Evolutionary conservation across 2,329 filamentous ascomycete genomes (phyloP), one percentile per base, ranked within the genome.

Genomic region (Trichoderma sp.): DNA sequence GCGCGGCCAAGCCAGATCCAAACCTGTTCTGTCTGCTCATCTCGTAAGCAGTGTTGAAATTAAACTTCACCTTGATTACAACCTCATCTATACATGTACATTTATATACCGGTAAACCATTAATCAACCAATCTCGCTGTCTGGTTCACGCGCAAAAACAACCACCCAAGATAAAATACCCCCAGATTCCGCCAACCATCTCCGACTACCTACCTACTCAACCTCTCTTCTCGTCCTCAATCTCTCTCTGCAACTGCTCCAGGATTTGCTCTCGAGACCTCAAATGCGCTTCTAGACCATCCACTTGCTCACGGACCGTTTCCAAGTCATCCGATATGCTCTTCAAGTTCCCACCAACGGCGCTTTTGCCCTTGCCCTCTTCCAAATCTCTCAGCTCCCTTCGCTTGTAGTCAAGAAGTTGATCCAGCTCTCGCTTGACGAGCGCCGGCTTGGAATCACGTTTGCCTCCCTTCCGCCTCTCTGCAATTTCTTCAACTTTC

Each of bases 351-450:
- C 91, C 89, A 0, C 93, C 94, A 8, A 88, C 88, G 78, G 90
- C 90, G 66, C 85, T 89, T 83, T 87, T 91, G 74, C 88, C 90
- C 69, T 88, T 87, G 34, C 92, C 93, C 74, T 90, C 88, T 82
- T 96, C 92, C 81, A 94, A 78, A 65, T 92, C 94, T 76, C 89
- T 86, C 80, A 95, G 85, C 84, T 91, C 91, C 78, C 90, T 90
- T 80, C 93, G 87, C 88, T 99, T 99, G 82, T 97, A 98, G 79
- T 99, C 96, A 57, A 99, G 85, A 81, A 99, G 83, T 84, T 97
- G 93, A 81, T 98, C 94, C 61, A 98, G 85, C 83, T 99, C 96
- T 74, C 95, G 88, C 87, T 98, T 98, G 71, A 98, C 93, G 53
- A 99, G 86, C 47, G 94, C 93, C 57, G 95, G 95, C 82, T 94